These are phyloP conservation scores for Botrytis medusae DNA, from an alignment of 2,329 filamentous ascomycete species.

Conservation along the genomic window DNA sequence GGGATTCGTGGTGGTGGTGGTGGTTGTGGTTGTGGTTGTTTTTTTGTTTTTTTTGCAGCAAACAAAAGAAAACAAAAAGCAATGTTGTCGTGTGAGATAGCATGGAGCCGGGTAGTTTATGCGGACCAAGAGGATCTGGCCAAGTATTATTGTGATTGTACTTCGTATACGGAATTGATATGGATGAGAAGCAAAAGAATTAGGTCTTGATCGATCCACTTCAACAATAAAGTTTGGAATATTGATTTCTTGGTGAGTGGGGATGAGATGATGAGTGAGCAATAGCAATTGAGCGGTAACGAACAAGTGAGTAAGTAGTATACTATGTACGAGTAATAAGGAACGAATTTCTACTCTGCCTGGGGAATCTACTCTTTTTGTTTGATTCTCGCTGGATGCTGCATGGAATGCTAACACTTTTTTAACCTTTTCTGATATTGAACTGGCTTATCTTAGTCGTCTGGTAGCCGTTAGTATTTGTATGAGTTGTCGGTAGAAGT, in stretches of 20 bases:
- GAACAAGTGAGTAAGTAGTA: too few species aligned
- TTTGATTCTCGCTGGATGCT: background rate
- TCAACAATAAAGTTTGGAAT: background rate
- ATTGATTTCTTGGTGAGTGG: slow-evolving; percentile 8
- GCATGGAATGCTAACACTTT: background rate
- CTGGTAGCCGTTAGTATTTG: background rate
- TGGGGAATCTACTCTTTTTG: background rate
- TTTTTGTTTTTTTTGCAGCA: background rate
- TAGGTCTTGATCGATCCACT: background rate
- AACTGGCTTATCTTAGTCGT: background rate
- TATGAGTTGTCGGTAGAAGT: background rate
- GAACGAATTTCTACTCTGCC: background rate
- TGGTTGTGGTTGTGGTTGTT: too few species aligned
- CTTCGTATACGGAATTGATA: background rate
- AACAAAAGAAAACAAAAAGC: background rate
- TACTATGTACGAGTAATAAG: too few species aligned
- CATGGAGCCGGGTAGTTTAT: background rate
- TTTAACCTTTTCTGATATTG: background rate
- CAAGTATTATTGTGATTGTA: background rate
- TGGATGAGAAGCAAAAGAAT: background rate
- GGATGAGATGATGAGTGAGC: background rate
- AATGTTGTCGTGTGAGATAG: background rate
- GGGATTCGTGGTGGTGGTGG: background rate
- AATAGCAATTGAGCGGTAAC: background rate
- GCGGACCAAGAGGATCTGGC: background rate